phyloP scores from a whole-genome alignment of 1,139 yeast genomes.

The Schwanniomyces etchellsii region DNA sequence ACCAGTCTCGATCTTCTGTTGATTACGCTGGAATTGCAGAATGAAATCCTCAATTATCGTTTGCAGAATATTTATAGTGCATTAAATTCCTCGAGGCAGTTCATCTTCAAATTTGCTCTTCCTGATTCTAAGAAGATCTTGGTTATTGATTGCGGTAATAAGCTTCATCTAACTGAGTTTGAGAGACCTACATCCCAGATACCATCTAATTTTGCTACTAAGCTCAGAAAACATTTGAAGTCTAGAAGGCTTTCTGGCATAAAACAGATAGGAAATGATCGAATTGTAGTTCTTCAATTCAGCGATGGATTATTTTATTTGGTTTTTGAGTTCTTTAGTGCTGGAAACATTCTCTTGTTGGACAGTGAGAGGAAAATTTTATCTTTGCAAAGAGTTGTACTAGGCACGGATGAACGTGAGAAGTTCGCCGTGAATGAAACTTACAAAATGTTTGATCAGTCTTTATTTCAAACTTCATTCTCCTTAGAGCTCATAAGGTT shows the following conservation, averaged over 20 bases:
- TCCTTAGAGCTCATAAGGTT: slow-evolving; percentile 14
- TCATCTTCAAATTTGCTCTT: slow-evolving; percentile 70
- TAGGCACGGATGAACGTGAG: slow-evolving; percentile 59
- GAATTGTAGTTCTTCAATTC: slow-evolving; percentile 76
- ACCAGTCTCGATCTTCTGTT: slow-evolving; percentile 78
- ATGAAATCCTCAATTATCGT: slow-evolving; percentile 56
- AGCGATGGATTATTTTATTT: slow-evolving; percentile 74
- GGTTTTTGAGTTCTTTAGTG: slow-evolving; percentile 89
- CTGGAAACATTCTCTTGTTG: slow-evolving; percentile 80
- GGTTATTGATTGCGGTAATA: slow-evolving; percentile 82
- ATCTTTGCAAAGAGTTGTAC: slow-evolving; percentile 72
- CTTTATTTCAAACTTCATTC: slow-evolving; percentile 32
- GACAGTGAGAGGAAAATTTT: slow-evolving; percentile 65
- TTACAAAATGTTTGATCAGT: slow-evolving; percentile 55
- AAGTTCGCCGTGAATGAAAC: slow-evolving; percentile 68
- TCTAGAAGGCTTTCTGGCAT: slow-evolving; percentile 71
- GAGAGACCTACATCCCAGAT: slow-evolving; percentile 74
- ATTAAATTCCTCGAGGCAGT: slow-evolving; percentile 66
- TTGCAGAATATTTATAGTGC: slow-evolving; percentile 84
- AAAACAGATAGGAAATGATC: slow-evolving; percentile 69
- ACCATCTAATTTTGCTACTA: slow-evolving; percentile 82
- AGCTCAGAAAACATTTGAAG: slow-evolving; percentile 80
- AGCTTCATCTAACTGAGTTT: slow-evolving; percentile 72
- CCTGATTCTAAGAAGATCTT: slow-evolving; percentile 78
- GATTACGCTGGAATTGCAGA: slow-evolving; percentile 59